Evolutionary conservation across 2,329 filamentous ascomycete species (phyloP), one percentile per base, ranked within the genome.

Genomic region (Lachnellula occidentalis): DNA sequence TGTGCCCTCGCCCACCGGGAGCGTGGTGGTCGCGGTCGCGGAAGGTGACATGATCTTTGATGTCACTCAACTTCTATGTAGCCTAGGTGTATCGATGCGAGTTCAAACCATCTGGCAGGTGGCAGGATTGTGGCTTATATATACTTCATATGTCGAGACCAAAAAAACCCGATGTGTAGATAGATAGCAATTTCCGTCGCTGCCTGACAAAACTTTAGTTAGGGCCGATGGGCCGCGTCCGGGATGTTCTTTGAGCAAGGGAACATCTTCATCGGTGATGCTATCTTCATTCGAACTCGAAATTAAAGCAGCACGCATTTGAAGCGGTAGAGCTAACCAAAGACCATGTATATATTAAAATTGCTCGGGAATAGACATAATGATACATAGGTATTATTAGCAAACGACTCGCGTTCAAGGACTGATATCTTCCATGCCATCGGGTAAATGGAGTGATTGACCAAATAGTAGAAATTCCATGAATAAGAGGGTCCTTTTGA

Each of bases 41-140:
- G 64, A 67, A 61, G 66, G 66, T 55, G 64, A 60, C 62, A 62
- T 66, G 55, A 50, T 55, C 56, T 56, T 60, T 62, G 59, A 58
- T 62, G 61, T 55, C 60, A 60, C 64, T 59, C 65, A 61, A 62
- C 58, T 58, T 61, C 51, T 41, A 52, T 61, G 42, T 56, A 36
- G 45, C 55, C 42, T 53, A 52, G 49, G 43, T 58, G 54, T 51
- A 55, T 59, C 61, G 60, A 51, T 15, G 15, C 27, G 31, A 15
- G 7, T 9, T 37, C 41, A 19, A 43, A 11, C 43, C 14, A 31
- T 31, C 9, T 31, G 31, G 14, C 6, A 21, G 37, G 36, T 39
- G 36, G 46, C 37, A 34, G 27, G n/a, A 19, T 27, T 46, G 17
- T 47, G 43, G 49, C 5, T 43, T 46, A 48, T 48, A 48, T 53